Conservation (phyloP, 177 flowering plant species). For the Vitis hybrid region DNA sequence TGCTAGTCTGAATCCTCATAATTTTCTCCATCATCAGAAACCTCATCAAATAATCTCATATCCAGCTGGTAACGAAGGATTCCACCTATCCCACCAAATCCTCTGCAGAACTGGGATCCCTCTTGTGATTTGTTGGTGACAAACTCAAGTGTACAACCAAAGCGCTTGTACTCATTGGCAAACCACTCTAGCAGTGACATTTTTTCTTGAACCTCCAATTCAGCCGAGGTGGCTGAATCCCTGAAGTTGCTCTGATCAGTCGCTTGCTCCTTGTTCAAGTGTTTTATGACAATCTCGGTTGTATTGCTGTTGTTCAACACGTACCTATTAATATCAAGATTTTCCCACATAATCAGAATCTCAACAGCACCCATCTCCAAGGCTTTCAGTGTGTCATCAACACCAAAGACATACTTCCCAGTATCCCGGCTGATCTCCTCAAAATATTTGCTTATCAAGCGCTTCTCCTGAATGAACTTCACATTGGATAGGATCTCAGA, state of each 20-base stretch:
- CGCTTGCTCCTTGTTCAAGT: conserved; percentile 46
- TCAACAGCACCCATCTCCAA: conserved; percentile 58
- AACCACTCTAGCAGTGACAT: conserved; percentile 52
- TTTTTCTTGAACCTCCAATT: conserved; percentile 55
- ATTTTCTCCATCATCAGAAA: conserved; percentile 43
- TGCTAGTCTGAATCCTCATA: conserved; percentile 43
- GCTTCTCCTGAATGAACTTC: conserved; percentile 54
- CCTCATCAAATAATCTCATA: conserved; percentile 47
- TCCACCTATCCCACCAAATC: conserved; percentile 62
- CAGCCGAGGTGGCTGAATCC: conserved; percentile 33
- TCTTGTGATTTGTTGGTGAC: conserved; percentile 63
- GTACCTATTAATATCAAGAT: conserved; percentile 44
- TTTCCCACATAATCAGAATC: conserved; percentile 57
- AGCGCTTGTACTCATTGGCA: conserved; percentile 46
- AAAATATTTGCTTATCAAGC: conserved; percentile 48
- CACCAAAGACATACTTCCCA: conserved; percentile 54
- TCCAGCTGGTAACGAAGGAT: conserved; percentile 61
- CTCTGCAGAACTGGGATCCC: conserved; percentile 58
- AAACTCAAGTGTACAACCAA: conserved; percentile 54
- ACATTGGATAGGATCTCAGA: conserved; percentile 48
- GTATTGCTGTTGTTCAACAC: conserved; percentile 35
- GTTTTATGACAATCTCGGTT: conserved; percentile 37
- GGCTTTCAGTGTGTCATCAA: conserved; percentile 51
- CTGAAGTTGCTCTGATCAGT: conserved; percentile 41
- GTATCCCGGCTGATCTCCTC: conserved; percentile 61